phyloP scores from a whole-genome alignment of 345 rosid genomes.

The Euphorbia peplus region DNA sequence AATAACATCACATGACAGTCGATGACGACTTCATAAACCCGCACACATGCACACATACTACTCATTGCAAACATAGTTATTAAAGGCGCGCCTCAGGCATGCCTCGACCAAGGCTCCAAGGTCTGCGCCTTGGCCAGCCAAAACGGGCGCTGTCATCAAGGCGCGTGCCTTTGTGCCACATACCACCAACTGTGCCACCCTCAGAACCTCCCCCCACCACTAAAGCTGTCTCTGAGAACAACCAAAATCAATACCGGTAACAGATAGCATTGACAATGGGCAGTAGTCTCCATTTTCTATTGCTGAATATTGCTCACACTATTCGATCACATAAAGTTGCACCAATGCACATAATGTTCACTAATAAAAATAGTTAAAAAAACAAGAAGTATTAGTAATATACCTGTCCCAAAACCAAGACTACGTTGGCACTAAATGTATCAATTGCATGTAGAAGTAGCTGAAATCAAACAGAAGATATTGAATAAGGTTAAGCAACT shows the following conservation, averaged over 20 bases:
- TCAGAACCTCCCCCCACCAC: background rate
- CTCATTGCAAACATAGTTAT: too few species aligned
- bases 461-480: constrained; percentile 36
- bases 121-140: too few species aligned
- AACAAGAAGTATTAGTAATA: background rate
- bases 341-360: background rate
- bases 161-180: too few species aligned
- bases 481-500: background rate
- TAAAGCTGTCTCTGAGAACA: background rate
- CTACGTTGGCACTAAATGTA: constrained; percentile 77
- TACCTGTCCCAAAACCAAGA: constrained; percentile 89
- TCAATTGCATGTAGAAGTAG: constrained; percentile 78
- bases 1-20: too few species aligned
- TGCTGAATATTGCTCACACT: background rate
- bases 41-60: background rate
- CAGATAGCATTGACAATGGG: too few species aligned
- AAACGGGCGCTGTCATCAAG: too few species aligned
- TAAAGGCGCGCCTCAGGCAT: too few species aligned
- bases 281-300: too few species aligned
- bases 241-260: background rate
- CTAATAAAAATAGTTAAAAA: background rate
- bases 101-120: too few species aligned
- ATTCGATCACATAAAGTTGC: background rate
- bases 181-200: background rate
- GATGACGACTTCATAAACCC: too few species aligned